A percentile compares a stretch with the other conserved stretches of the same genome.
Conservation (phyloP, 257 asterid species). For the Salvia hispanica region DNA sequence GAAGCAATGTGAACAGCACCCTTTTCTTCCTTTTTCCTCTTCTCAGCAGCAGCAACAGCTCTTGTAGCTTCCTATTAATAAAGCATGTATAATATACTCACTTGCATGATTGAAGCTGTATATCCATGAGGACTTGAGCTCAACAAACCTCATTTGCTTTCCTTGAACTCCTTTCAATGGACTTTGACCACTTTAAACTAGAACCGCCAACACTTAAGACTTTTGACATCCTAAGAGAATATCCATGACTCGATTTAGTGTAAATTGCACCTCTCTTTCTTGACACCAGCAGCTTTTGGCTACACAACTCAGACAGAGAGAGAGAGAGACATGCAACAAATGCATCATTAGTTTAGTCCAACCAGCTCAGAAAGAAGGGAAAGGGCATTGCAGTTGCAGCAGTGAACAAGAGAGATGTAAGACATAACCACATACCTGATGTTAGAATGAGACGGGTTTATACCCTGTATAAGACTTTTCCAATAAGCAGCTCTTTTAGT, state of each 20-base stretch:
- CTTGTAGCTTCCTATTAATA: conserved; percentile 67
- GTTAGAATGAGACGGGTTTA: conserved; percentile 42
- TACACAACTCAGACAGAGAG: conserved; percentile 35
- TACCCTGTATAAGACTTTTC: conserved; percentile 50
- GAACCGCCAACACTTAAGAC: conserved; percentile 73
- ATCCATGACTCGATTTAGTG: conserved; percentile 78
- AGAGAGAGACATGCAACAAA: conserved; percentile 9
- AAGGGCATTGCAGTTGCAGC: conserved; percentile 16
- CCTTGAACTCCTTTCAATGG: conserved; percentile 77
- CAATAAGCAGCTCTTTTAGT: conserved; percentile 70
- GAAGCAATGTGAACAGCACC: conserved; percentile 44
- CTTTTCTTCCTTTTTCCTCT: conserved; percentile 61
- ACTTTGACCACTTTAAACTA: conserved; percentile 96
- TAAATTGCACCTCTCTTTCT: conserved; percentile 81
- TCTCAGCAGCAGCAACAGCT: conserved; percentile 77
- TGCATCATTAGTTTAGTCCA: conserved; percentile 26
- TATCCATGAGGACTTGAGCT: conserved; percentile 33
- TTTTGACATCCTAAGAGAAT: conserved; percentile 78
- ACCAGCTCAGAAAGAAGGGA: conserved; percentile 17
- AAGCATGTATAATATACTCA: conserved; percentile 29
- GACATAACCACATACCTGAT: conserved; percentile 50
- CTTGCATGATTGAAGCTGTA: conserved; percentile 21
- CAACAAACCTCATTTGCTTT: conserved; percentile 75
- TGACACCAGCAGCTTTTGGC: conserved; percentile 66
- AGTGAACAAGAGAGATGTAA: conserved; percentile 24